Evolutionary conservation across 2,329 filamentous ascomycete species (phyloP).

Genomic region (Fusarium euwallaceae): DNA sequence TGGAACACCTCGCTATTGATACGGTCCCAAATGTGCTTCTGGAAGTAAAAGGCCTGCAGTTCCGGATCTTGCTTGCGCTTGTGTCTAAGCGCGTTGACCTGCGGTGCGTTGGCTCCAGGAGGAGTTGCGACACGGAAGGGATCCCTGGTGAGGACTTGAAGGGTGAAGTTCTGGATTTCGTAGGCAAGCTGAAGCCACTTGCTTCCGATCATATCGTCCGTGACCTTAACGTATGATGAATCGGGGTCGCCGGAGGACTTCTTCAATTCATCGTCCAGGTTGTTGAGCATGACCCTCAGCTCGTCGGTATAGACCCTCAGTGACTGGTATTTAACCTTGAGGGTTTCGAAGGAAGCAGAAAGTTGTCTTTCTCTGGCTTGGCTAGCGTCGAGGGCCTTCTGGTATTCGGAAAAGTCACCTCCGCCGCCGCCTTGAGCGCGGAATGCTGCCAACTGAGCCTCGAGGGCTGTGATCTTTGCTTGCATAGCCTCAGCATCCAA

Average conservation of each 20-base stretch:
- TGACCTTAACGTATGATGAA: constrained; percentile 9
- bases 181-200: constrained; percentile 8
- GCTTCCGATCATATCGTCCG: constrained; percentile 6
- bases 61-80: constrained; percentile 2
- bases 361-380: neutral
- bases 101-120: neutral
- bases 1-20: constrained; percentile 16
- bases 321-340: neutral
- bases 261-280: neutral
- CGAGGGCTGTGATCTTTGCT: neutral
- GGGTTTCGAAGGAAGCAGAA: neutral
- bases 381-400: neutral
- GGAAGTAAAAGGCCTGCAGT: no score
- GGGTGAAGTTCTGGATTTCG: constrained; percentile 15
- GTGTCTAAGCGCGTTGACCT: constrained; percentile 14
- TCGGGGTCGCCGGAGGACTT: neutral
- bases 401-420: neutral
- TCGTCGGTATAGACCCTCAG: neutral
- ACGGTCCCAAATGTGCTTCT: constrained; percentile 22
- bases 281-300: neutral
- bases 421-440: neutral
- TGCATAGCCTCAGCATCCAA: neutral
- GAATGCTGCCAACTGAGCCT: constrained; percentile 1
- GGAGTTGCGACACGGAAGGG: constrained; percentile 1
- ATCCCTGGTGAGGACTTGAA: constrained; percentile 10